Percentiles rank a stretch among this genome's conserved stretches.
phyloP scores from a whole-genome alignment of 805 yeast genomes.

The Saccharomycopsis amapae region DNA sequence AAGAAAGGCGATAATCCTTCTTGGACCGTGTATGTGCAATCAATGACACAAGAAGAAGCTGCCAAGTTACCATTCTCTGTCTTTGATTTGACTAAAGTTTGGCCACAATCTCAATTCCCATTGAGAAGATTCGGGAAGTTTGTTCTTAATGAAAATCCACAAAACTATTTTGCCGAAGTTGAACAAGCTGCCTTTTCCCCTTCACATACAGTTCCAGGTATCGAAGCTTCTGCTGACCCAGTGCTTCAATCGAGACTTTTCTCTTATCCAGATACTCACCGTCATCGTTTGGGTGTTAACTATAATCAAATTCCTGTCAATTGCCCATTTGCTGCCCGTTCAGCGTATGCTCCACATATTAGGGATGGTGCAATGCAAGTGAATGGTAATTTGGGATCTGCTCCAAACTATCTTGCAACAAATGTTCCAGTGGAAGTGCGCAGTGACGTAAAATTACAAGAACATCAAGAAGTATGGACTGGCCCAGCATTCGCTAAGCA shows the following conservation, averaged over 20 bases:
- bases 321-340: slow-evolving; percentile 57
- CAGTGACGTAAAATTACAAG: slow-evolving; percentile 39
- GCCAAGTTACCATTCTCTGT: slow-evolving; percentile 70
- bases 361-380: slow-evolving; percentile 78
- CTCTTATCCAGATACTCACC: slow-evolving; percentile 80
- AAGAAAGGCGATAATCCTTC: slow-evolving; percentile 72
- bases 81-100: slow-evolving; percentile 84
- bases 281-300: slow-evolving; percentile 70
- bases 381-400: slow-evolving; percentile 64
- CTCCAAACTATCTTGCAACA: slow-evolving; percentile 67
- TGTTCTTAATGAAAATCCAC: slow-evolving; percentile 73
- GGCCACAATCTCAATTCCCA: slow-evolving; percentile 88
- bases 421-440: slow-evolving; percentile 42
- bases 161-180: slow-evolving; percentile 80
- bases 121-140: slow-evolving; percentile 78
- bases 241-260: slow-evolving; percentile 76
- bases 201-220: slow-evolving; percentile 76
- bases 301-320: slow-evolving; percentile 85
- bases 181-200: slow-evolving; percentile 86
- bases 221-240: slow-evolving; percentile 79
- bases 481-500: slow-evolving; percentile 82
- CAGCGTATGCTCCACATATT: slow-evolving; percentile 57
- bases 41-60: slow-evolving; percentile 81
- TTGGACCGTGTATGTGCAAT: slow-evolving; percentile 81
- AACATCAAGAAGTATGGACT: slow-evolving; percentile 72